These are phyloP conservation scores for Aurantiochytrium sp. DNA, from an alignment of 108 stramenopile species.

Conservation along the genomic window DNA sequence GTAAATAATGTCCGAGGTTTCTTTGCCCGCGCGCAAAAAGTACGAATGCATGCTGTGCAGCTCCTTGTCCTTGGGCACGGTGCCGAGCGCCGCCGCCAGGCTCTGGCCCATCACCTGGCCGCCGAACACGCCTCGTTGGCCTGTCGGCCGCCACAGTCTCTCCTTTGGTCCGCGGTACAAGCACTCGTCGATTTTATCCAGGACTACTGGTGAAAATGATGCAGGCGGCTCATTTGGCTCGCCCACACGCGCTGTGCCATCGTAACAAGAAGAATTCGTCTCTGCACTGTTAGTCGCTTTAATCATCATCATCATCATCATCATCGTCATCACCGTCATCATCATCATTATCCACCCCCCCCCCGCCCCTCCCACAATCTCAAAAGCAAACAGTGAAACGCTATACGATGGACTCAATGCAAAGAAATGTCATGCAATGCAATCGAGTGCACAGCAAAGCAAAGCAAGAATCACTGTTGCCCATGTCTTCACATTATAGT, in stretches of 20 bases:
- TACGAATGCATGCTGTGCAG: slow-evolving; percentile 27
- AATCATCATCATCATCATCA: too few species aligned
- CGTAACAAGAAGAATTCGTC: background rate
- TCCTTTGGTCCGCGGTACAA: slow-evolving; percentile 12
- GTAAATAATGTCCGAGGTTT: slow-evolving; percentile 21
- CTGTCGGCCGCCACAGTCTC: slow-evolving; percentile 9
- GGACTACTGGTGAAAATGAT: background rate
- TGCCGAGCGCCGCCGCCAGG: background rate
- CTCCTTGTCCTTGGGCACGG: background rate
- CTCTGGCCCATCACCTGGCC: slow-evolving; percentile 21
- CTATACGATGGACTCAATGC: too few species aligned
- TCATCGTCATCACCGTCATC: too few species aligned
- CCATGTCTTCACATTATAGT: too few species aligned
- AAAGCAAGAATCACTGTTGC: too few species aligned
- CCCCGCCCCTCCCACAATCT: too few species aligned
- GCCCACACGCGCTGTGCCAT: background rate
- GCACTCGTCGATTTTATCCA: background rate
- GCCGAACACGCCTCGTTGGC: slow-evolving; percentile 23
- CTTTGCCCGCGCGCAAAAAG: slow-evolving; percentile 12
- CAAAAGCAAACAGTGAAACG: too few species aligned
- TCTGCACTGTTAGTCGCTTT: too few species aligned
- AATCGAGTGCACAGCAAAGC: too few species aligned
- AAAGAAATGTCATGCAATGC: too few species aligned
- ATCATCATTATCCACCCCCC: too few species aligned
- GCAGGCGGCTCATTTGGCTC: background rate